These are phyloP conservation scores for Iberis pinnata DNA, from an alignment of 345 rosid species.

Conservation along the genomic window DNA sequence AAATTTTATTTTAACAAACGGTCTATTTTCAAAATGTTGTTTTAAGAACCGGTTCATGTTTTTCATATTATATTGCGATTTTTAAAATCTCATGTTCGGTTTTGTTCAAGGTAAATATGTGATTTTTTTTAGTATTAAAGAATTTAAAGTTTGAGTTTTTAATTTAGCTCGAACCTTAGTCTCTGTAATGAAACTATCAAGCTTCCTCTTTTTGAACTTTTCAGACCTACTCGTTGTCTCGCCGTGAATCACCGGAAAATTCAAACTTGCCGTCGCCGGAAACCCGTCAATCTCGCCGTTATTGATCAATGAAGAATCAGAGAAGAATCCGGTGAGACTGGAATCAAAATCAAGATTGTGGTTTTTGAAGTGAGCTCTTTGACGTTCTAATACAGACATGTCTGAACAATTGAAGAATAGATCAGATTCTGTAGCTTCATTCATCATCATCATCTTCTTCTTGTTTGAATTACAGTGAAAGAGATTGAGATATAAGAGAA, in stretches of 20 bases:
- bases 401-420: slow-evolving; percentile 32
- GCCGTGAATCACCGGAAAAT: slow-evolving; percentile 26
- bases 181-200: slow-evolving; percentile 22
- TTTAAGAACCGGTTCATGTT: too few species aligned
- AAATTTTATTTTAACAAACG: too few species aligned
- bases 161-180: slow-evolving; percentile 26
- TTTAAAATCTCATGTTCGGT: too few species aligned
- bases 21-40: too few species aligned
- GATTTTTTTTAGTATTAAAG: too few species aligned
- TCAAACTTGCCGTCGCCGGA: slow-evolving; percentile 19
- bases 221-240: slow-evolving; percentile 29
- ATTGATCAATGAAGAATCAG: too few species aligned
- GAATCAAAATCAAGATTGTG: slow-evolving; percentile 28
- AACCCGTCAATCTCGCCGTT: slow-evolving; percentile 21
- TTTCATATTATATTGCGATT: too few species aligned
- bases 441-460: slow-evolving; percentile 20
- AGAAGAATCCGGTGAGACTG: slow-evolving; percentile 34
- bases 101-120: too few species aligned
- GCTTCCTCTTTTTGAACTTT: slow-evolving; percentile 62
- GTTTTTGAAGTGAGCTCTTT: slow-evolving; percentile 40
- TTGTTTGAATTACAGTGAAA: neutral
- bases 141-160: slow-evolving; percentile 30
- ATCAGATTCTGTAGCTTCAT: slow-evolving; percentile 15
- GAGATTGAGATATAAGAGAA: slow-evolving; percentile 10
- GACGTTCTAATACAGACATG: slow-evolving; percentile 62